These are phyloP conservation scores for Tricholoma hemisulphureum DNA, from an alignment of 768 basidiomycete genomes.

Conservation along the genomic window DNA sequence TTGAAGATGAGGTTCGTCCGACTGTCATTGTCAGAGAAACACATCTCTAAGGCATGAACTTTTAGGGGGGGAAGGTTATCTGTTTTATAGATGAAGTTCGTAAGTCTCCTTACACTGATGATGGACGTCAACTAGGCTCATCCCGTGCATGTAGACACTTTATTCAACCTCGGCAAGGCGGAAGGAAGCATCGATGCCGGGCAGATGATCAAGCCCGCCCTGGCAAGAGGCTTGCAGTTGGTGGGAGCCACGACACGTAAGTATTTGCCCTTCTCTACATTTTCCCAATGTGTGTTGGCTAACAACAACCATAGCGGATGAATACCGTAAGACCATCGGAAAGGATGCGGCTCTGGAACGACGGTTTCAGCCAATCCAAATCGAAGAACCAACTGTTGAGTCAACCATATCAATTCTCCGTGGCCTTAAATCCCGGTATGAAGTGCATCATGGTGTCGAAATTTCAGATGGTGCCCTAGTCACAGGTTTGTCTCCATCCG, in stretches of 20 bases:
- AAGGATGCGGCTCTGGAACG: constrained; percentile 91
- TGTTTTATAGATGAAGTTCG: constrained; percentile 96
- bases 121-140: neutral
- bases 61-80: constrained; percentile 71
- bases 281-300: neutral
- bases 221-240: constrained; percentile 83
- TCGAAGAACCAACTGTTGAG: constrained; percentile 86
- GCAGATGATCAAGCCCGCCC: constrained; percentile 90
- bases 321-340: constrained; percentile 87
- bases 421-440: constrained; percentile 80
- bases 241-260: constrained; percentile 88
- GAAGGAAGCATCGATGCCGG: constrained; percentile 93
- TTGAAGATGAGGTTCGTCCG: constrained; percentile 70
- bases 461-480: constrained; percentile 88
- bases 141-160: constrained; percentile 46
- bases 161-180: constrained; percentile 87
- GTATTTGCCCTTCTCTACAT: constrained; percentile 22
- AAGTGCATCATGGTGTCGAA: constrained; percentile 92
- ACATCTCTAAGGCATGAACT: constrained; percentile 2
- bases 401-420: constrained; percentile 85
- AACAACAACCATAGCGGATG: constrained; percentile 54
- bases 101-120: constrained; percentile 38
- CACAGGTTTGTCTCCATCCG: constrained; percentile 50
- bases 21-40: constrained; percentile 13
- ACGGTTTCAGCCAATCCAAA: constrained; percentile 85